Evolutionary conservation across 176 grass and related monocot species (phyloP).

Genomic region (Oryza meridionalis): DNA sequence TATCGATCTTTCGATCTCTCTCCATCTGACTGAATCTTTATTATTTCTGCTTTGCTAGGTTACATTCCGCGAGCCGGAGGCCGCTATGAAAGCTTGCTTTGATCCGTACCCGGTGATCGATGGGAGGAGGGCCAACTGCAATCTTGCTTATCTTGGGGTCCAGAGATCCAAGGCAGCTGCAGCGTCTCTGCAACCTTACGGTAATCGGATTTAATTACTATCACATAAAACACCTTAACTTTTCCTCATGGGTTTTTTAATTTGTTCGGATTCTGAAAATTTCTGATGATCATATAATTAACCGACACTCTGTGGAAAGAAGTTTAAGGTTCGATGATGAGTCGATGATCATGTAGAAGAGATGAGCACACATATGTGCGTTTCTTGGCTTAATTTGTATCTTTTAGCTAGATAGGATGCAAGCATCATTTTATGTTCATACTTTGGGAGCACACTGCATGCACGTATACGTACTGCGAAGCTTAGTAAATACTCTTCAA

Average conservation of each 20-base stretch:
- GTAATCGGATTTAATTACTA: conserved; percentile 26
- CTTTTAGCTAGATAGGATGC: not conserved
- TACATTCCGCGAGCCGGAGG: conserved; percentile 57
- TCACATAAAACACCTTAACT: not conserved
- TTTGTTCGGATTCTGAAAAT: no score
- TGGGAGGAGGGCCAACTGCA: conserved; percentile 63
- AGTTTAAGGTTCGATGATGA: no score
- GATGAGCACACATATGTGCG: not conserved
- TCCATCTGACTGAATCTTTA: not conserved
- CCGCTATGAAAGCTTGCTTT: conserved; percentile 51
- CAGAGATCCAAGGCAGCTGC: conserved; percentile 47
- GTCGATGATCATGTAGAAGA: conserved; percentile 15
- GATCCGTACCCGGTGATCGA: conserved; percentile 58
- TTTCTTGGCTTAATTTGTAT: not conserved
- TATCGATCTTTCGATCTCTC: not conserved
- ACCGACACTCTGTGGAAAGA: not conserved
- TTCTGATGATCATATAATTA: not conserved
- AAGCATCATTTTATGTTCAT: conserved; percentile 59
- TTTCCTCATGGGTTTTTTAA: not conserved
- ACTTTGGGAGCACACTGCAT: not conserved
- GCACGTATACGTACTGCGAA: conserved; percentile 7
- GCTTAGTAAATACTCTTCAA: not conserved
- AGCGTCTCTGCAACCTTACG: conserved; percentile 41
- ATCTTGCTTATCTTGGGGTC: conserved; percentile 51
- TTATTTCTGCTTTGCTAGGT: conserved; percentile 20